Evolutionary conservation across 2,329 filamentous ascomycete genomes (phyloP).

Genomic region (Ophiostoma quercus): DNA sequence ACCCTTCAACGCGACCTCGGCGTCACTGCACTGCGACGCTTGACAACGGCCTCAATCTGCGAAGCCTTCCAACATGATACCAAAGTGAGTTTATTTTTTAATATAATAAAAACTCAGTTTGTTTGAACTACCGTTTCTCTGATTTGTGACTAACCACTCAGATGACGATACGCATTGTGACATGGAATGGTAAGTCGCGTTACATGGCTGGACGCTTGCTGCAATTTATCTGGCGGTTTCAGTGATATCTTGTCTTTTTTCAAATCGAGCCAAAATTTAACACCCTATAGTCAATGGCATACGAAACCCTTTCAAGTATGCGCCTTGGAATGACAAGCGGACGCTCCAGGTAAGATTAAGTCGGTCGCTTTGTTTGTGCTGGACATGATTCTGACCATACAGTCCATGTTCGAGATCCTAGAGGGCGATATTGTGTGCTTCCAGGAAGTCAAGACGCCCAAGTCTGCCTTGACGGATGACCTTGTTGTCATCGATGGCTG

Average conservation of each 20-base stretch:
- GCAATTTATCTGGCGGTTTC: background rate
- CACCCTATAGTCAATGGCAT: conserved; percentile 57
- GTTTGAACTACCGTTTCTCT: background rate
- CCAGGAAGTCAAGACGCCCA: conserved; percentile 94
- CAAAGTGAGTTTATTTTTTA: background rate
- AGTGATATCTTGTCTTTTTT: no score
- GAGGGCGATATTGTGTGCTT: conserved; percentile 91
- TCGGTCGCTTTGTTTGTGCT: no score
- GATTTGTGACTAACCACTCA: conserved; percentile 14
- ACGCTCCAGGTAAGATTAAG: conserved; percentile 56
- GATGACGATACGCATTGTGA: conserved; percentile 76
- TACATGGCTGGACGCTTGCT: background rate
- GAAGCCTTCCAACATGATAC: background rate
- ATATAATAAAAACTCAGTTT: no score
- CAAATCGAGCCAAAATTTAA: background rate
- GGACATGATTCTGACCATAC: background rate
- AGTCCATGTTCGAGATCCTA: conserved; percentile 91
- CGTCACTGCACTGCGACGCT: background rate
- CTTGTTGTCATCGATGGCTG: conserved; percentile 93
- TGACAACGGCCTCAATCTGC: background rate
- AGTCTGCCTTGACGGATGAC: conserved; percentile 85
- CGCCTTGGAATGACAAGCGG: conserved; percentile 70
- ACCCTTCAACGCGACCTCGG: background rate
- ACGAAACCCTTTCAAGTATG: conserved; percentile 75
- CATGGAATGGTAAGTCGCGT: conserved; percentile 65